Percentiles rank a stretch among this genome's conserved stretches.
Conservation (phyloP, 1,139 yeast genomes). For the Taiozyma sp. region DNA sequence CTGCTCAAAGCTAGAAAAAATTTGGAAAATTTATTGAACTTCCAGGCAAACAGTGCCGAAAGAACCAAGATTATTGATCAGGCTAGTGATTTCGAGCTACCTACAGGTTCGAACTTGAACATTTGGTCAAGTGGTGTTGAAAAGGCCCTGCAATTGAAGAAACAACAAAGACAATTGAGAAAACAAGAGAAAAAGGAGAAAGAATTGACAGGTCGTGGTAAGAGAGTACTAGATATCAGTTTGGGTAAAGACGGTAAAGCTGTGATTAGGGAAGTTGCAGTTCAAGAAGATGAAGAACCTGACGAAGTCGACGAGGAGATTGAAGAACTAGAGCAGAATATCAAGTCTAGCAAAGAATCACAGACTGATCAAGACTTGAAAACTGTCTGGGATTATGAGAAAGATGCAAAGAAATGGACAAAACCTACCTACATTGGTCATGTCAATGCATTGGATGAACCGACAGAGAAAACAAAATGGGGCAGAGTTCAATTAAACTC, state of each 20-base stretch:
- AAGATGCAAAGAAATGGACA: constrained; percentile 44
- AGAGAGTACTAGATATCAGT: constrained; percentile 68
- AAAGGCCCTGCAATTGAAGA: constrained; percentile 73
- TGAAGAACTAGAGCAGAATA: constrained; percentile 28
- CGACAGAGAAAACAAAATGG: not conserved
- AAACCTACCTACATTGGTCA: constrained; percentile 25
- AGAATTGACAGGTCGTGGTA: constrained; percentile 65
- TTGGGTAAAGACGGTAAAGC: constrained; percentile 78
- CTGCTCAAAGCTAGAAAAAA: constrained; percentile 64
- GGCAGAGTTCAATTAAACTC: constrained; percentile 4
- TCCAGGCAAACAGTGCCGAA: constrained; percentile 83
- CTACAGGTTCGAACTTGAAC: constrained; percentile 41
- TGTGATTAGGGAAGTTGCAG: constrained; percentile 28
- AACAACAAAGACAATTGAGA: constrained; percentile 70
- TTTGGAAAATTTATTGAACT: constrained; percentile 65
- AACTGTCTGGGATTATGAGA: constrained; percentile 53
- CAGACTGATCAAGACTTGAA: constrained; percentile 28
- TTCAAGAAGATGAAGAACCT: constrained; percentile 18
- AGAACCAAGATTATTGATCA: constrained; percentile 90
- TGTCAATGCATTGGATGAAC: not conserved
- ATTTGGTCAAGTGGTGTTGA: constrained; percentile 90
- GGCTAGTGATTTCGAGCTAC: constrained; percentile 80
- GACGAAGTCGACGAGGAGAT: constrained; percentile 27
- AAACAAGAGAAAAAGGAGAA: constrained; percentile 54
- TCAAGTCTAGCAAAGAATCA: constrained; percentile 27